Conservation (phyloP, 2,329 filamentous ascomycete species). For the Botryotinia calthae region DNA sequence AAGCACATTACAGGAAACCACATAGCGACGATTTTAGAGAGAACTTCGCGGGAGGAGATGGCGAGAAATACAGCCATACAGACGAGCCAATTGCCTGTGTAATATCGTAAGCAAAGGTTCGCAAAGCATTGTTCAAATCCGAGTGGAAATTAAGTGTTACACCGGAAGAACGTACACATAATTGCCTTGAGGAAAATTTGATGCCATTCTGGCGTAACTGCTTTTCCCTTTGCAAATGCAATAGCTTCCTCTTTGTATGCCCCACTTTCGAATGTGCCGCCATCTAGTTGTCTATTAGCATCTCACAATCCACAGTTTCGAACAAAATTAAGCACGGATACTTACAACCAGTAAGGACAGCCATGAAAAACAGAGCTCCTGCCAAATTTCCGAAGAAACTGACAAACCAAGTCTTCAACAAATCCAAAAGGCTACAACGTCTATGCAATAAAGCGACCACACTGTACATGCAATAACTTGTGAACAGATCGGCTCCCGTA, state of each 20-base stretch:
- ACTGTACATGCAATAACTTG: constrained; percentile 43
- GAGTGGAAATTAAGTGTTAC: background rate
- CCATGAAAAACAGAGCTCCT: constrained; percentile 48
- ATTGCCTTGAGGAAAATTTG: constrained; percentile 55
- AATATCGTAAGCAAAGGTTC: background rate
- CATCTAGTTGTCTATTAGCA: constrained; percentile 39
- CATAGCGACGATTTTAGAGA: constrained; percentile 53
- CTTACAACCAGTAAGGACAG: constrained; percentile 49
- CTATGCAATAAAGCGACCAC: constrained; percentile 46
- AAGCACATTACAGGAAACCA: constrained; percentile 58
- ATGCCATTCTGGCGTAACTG: constrained; percentile 48
- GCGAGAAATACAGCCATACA: constrained; percentile 51
- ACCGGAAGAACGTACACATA: constrained; percentile 41
- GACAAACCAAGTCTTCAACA: constrained; percentile 43
- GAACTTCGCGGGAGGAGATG: constrained; percentile 49
- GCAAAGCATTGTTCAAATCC: background rate
- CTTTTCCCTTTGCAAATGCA: constrained; percentile 49
- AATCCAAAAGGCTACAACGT: constrained; percentile 39
- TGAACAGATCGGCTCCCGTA: constrained; percentile 50
- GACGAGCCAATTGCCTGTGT: constrained; percentile 52
- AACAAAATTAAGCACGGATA: constrained; percentile 15
- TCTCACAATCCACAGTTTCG: background rate
- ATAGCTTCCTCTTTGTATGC: constrained; percentile 47
- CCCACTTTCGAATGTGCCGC: constrained; percentile 45
- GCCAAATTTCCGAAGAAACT: constrained; percentile 51